Conservation (phyloP, 2,329 filamentous ascomycete genomes). For the Trichophyton benhamiae region DNA sequence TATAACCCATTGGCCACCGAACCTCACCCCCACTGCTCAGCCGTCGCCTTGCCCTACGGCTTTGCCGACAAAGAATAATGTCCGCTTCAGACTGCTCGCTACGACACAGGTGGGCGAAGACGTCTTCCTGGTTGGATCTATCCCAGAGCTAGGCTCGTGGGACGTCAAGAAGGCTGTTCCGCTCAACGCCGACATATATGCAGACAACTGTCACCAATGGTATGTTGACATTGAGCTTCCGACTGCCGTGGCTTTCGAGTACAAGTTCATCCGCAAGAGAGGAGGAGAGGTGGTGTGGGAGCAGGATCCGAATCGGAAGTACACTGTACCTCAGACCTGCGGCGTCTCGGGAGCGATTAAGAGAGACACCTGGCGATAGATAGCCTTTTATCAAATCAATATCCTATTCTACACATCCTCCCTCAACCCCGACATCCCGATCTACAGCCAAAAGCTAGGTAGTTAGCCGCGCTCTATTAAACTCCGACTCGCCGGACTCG, state of each 20-base stretch:
- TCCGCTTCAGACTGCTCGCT: constrained; percentile 51
- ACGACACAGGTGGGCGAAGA: constrained; percentile 50
- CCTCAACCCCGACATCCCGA: neutral
- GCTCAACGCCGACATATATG: constrained; percentile 49
- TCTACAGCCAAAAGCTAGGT: neutral
- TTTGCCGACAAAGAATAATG: constrained; percentile 36
- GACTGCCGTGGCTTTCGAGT: constrained; percentile 47
- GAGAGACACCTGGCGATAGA: constrained; percentile 29
- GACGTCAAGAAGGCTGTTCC: constrained; percentile 41
- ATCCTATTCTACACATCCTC: neutral
- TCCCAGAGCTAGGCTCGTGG: constrained; percentile 51
- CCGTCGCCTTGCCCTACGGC: constrained; percentile 10
- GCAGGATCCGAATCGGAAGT: constrained; percentile 39
- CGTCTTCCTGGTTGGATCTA: constrained; percentile 53
- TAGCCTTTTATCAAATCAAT: neutral
- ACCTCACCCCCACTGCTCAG: constrained; percentile 19
- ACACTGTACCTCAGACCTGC: constrained; percentile 30
- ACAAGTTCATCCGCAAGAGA: constrained; percentile 56
- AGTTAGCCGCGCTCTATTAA: too few species aligned
- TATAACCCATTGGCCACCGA: constrained; percentile 23
- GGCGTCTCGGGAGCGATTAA: constrained; percentile 22
- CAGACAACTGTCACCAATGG: constrained; percentile 50
- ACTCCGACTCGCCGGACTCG: neutral
- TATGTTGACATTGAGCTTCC: constrained; percentile 42
- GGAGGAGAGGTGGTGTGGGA: constrained; percentile 51